These are phyloP conservation scores for Eleusine coracana DNA, from an alignment of 176 grass and related monocot genomes.

Conservation along the genomic window DNA sequence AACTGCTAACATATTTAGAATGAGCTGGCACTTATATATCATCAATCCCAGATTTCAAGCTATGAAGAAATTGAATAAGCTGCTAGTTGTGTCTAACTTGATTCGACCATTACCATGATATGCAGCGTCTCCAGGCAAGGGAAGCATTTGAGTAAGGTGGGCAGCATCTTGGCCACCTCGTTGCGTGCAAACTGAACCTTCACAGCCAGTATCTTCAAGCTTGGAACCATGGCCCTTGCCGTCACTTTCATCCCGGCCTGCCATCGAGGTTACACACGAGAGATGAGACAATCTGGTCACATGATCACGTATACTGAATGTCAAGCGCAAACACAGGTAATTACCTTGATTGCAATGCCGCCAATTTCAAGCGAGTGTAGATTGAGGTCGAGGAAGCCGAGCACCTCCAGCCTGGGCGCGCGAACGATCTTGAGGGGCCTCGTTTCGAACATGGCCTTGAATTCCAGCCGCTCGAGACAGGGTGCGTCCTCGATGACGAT, in stretches of 20 bases:
- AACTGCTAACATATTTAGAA: no score
- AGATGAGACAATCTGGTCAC: background rate
- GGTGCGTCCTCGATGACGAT: conserved; percentile 34
- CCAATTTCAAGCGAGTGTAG: conserved; percentile 38
- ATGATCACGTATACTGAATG: background rate
- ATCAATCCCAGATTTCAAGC: background rate
- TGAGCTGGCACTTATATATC: background rate
- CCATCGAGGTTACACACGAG: background rate
- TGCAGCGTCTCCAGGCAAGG: conserved; percentile 41
- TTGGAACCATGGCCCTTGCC: conserved; percentile 14
- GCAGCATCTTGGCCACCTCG: conserved; percentile 31
- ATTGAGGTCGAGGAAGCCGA: conserved; percentile 26
- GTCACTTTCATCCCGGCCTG: conserved; percentile 27
- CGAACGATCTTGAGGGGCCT: conserved; percentile 33
- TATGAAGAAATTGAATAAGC: background rate
- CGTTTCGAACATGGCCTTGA: background rate
- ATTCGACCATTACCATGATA: conserved; percentile 19
- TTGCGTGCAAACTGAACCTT: conserved; percentile 27
- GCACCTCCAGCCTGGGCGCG: conserved; percentile 22
- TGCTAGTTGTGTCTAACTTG: background rate
- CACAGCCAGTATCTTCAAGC: conserved; percentile 32
- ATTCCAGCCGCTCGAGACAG: conserved; percentile 30
- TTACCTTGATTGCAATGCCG: conserved; percentile 32
- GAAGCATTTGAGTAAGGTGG: conserved; percentile 37
- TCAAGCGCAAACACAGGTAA: background rate